A percentile compares a stretch with the other conserved stretches of the same genome.
Conservation (phyloP, 805 yeast species). For the Vanderwaltozyma yarrowii region DNA sequence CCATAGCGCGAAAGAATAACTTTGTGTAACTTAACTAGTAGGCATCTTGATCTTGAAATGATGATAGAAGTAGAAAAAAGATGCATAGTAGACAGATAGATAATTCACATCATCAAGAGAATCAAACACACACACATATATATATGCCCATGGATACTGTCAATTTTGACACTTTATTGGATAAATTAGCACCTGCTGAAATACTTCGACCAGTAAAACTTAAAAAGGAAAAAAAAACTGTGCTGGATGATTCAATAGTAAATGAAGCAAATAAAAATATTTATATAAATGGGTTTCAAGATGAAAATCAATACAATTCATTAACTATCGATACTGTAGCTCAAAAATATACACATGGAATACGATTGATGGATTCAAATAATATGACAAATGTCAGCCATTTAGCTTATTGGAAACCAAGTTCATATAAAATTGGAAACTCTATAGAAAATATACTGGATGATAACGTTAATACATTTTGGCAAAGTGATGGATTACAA, state of each 20-base stretch:
- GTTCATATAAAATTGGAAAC: slow-evolving; percentile 62
- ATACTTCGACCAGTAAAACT: not conserved
- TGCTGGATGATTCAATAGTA: slow-evolving; percentile 8
- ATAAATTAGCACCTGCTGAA: not conserved
- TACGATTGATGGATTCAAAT: slow-evolving; percentile 15
- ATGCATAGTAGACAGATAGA: too few species aligned
- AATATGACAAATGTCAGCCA: slow-evolving; percentile 70
- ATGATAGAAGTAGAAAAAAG: too few species aligned
- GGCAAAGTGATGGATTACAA: slow-evolving; percentile 93
- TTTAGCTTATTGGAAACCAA: slow-evolving; percentile 75
- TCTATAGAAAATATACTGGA: slow-evolving; percentile 67
- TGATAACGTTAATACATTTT: slow-evolving; percentile 59
- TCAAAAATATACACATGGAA: slow-evolving; percentile 14
- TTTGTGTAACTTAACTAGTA: too few species aligned
- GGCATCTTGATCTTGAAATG: too few species aligned
- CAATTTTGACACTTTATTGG: not conserved
- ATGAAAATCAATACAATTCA: slow-evolving; percentile 13
- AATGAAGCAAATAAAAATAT: slow-evolving; percentile 8
- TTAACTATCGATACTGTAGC: slow-evolving; percentile 10
- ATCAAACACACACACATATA: too few species aligned
- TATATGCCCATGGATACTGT: not conserved
- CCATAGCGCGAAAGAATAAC: too few species aligned
- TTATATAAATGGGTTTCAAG: slow-evolving; percentile 9
- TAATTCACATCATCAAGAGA: too few species aligned
- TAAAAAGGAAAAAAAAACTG: not conserved